Evolutionary conservation across 768 basidiomycete genomes (phyloP), one percentile per base, ranked within the genome.

Genomic region (Tricholoma saponaceum): DNA sequence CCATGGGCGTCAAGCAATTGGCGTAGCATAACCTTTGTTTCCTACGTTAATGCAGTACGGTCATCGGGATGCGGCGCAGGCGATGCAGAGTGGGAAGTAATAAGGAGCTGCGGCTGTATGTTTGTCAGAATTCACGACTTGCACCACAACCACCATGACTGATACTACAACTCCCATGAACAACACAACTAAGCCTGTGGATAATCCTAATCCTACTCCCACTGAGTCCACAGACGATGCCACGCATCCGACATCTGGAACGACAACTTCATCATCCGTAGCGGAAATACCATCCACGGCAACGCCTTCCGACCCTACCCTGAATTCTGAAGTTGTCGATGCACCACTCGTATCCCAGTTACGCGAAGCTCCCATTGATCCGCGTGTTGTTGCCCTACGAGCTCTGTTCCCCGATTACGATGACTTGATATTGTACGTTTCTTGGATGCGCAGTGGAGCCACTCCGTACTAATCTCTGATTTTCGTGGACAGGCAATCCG

Each of bases 351-450:
- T 56, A 39, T 32, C 58, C 25, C 55, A 58, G 55, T 51, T 51
- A 54, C 44, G 52, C 59, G 67, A 71, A 52, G 60, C 61, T 20
- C 69, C 71, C 9, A 64, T 56, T 20, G 76, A 87, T 70, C 80
- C 84, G 1, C 73, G 76, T n/a, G 70, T 88, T 44, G 74, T 79
- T 9, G 72, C 74, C 0, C 74, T 92, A 49, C 81, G 79, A 47
- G 80, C 78, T 7, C 86, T 92, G 79, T 92, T 92, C 69, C 90
- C 90, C 5, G 86, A 87, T 69, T 91, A 90, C 63, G 90, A 93
- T 59, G 81, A 85, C 51, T 66, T 77, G n/a, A 74, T 92, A 51
- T 72, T 93, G 85, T 87, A 64, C 51, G 83, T 77, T 26, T 8
- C 16, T 10, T 12, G 14, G 12, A 23, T 37, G 18, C 3, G 33